Evolutionary conservation across 2,329 filamentous ascomycete species (phyloP).

Genomic region (Paradendryphiella salina): DNA sequence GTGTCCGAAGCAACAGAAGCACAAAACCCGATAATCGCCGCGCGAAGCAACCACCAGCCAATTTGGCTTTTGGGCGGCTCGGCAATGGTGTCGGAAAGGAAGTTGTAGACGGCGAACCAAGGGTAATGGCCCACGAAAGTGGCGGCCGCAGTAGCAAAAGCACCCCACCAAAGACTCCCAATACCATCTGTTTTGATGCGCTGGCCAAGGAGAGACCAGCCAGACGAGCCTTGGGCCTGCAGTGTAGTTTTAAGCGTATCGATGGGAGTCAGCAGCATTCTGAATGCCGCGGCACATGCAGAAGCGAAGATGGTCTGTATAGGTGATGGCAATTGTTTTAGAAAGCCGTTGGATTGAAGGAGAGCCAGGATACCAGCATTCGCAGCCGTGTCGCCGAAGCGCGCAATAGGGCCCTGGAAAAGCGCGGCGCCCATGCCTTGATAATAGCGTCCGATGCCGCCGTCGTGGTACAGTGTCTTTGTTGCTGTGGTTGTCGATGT

Average conservation of each 20-base stretch:
- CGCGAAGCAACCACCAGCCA: constrained; percentile 30
- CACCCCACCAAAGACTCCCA: constrained; percentile 38
- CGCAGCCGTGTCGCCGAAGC: constrained; percentile 38
- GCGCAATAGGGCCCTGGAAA: constrained; percentile 33
- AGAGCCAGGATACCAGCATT: constrained; percentile 37
- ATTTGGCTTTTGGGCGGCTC: constrained; percentile 30
- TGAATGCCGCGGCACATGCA: constrained; percentile 30
- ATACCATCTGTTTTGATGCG: constrained; percentile 33
- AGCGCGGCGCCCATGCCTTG: constrained; percentile 33
- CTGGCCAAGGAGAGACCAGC: constrained; percentile 26
- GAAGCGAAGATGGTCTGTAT: constrained; percentile 37
- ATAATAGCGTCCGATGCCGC: constrained; percentile 33
- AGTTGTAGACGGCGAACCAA: constrained; percentile 37
- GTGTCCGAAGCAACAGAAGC: constrained; percentile 36
- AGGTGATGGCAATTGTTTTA: constrained; percentile 30
- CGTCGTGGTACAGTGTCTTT: constrained; percentile 32
- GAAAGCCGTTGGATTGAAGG: constrained; percentile 31
- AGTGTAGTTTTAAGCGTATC: constrained; percentile 38
- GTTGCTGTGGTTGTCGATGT: constrained; percentile 31
- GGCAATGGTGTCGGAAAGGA: constrained; percentile 27
- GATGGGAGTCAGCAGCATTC: constrained; percentile 36
- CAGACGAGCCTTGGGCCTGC: constrained; percentile 32
- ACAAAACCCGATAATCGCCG: constrained; percentile 38
- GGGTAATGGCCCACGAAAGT: constrained; percentile 39
- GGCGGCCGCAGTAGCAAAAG: constrained; percentile 37